A percentile compares a stretch with the other conserved stretches of the same genome.
These are phyloP conservation scores for Dictyophora rubrovolvata DNA, from an alignment of 768 basidiomycete species.

Conservation along the genomic window DNA sequence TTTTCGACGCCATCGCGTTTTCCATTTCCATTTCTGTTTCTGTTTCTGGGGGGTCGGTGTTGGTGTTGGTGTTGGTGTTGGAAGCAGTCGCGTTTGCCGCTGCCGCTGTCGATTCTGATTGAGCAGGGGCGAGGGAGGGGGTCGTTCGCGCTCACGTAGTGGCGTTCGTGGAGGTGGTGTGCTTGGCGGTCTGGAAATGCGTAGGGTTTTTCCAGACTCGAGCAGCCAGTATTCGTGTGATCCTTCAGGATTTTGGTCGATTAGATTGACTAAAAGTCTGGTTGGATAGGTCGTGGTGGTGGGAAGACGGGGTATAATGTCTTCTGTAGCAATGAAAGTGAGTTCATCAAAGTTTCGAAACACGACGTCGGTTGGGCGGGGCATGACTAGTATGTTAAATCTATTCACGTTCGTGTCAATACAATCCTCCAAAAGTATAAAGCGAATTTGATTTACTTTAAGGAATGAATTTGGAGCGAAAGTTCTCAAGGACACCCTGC, in stretches of 20 bases:
- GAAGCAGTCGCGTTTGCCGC: too few species aligned
- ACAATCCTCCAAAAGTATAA: too few species aligned
- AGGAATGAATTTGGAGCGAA: neutral
- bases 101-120: too few species aligned
- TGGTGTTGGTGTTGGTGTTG: too few species aligned
- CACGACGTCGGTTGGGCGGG: neutral
- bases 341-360: neutral
- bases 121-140: neutral
- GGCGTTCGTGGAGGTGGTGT: neutral
- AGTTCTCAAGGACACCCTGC: neutral
- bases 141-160: too few species aligned
- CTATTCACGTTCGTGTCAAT: neutral
- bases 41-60: too few species aligned
- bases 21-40: too few species aligned
- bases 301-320: neutral
- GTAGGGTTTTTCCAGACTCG: neutral
- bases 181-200: neutral
- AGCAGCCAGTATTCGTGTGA: neutral
- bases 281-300: neutral
- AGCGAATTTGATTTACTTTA: too few species aligned
- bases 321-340: neutral
- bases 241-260: neutral
- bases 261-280: neutral
- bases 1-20: too few species aligned
- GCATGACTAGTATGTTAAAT: neutral